Base-by-base conservation (phyloP, 2,329 filamentous ascomycete species). In the Tolypocladium ophioglossoides region DNA sequence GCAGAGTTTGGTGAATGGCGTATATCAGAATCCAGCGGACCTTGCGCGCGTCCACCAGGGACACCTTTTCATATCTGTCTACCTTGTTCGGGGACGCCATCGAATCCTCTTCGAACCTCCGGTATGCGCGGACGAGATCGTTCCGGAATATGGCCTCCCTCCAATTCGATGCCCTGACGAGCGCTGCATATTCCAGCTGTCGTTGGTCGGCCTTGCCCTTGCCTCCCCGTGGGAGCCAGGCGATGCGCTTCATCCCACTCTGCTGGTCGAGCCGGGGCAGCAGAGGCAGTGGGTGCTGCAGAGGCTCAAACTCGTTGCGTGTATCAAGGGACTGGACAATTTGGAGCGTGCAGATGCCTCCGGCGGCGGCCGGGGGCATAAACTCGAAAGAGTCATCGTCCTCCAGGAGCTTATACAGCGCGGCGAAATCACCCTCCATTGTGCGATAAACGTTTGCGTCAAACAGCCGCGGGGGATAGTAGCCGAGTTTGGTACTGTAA, bases 1-100 rank as follows among this genome's bases (percentile, higher is more conserved):
- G 77, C 1, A 94, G 75, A n/a, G 83, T 84, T 65, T 94, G 89
- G 54, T 89, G 78, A 4, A 83, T 78, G 20, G 83, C 78, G 62
- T 92, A 92, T 8, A 92, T 78, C 38, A 91, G 65, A 34, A 91
- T 80, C 88, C 88, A 94, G 40, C 88, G 78, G 18, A 91, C 79
- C 67, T 90, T 91, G 41, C 89, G 82, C 1, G 82, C 86, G 58
- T 92, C 88, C 10, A 78, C 73, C 12, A 82, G 70, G 0, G 68
- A 68, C 2, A 72, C 63, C 62, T 80, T 83, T 38, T 83, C 79
- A 7, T 66, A 56, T 54, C 80, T 82, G 55, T 85, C 80, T 0
- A 72, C 70, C 56, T 78, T 83, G 22, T 73, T 70, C 2, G 78
- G 74, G 0, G 70, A 68, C 50, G 75, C 68, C 22, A 78, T 66